Base-by-base conservation (phyloP, 768 basidiomycete species). In the Lentinula guzmanii region DNA sequence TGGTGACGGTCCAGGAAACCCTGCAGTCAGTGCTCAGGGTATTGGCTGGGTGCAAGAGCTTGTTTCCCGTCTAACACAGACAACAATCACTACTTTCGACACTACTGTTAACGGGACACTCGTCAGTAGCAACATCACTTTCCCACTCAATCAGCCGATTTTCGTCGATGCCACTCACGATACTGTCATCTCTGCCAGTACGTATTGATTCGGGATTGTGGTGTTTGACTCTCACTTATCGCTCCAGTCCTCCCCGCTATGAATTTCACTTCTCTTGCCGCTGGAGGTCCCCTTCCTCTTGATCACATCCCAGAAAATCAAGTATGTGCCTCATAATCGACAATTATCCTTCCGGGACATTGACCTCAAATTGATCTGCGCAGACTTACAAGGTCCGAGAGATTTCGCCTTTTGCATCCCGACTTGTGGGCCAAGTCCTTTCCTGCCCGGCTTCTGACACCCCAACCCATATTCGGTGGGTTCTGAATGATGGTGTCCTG, bases 131-230 rank as follows among this genome's bases (percentile, higher is more conserved):
- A 68, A 72, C 1, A 72, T 74, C 15, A 81, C 76, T 0, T 87
- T 86, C 75, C 86, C 86, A 1, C 71, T 88, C 2, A 66, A 77
- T 37, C 82, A 87, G 61, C 73, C 72, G 18, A 74, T 92, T 33
- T 91, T 84, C 59, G 89, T 90, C 18, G 90, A 92, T 65, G 86
- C 86, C 1, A 84, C 80, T 21, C 90, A 92, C 63, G 91, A 92
- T 65, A 86, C 87, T 4, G 83, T 90, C 18, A 79, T 90, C 2
- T 74, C 86, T 18, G 80, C 88, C 58, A 81, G 86, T 86, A 64
- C 15, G 80, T 68, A 15, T 31, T 42, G 4, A 33, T 4, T 59
- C 10, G 51, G 45, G 39, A 58, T 53, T 42, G 58, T 35, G 46
- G 56, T 64, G 18, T 43, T 53, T 18, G 34, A 33, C 60, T 55